These are phyloP conservation scores for Lotus japonicus DNA, from an alignment of 306 rosid genomes.

Conservation along the genomic window DNA sequence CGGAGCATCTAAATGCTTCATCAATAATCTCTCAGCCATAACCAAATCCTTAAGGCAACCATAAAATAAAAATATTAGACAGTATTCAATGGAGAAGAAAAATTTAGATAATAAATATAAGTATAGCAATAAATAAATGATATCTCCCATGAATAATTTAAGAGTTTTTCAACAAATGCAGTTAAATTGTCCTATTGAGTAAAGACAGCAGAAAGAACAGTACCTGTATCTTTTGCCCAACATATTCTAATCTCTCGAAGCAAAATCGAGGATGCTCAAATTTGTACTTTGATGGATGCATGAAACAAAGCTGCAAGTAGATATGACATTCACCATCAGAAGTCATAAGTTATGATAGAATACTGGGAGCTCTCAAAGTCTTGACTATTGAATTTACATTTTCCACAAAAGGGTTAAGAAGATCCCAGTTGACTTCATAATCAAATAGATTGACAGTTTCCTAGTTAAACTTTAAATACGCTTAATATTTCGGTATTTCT, in stretches of 20 bases:
- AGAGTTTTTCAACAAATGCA: too few species aligned
- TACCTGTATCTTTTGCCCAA: constrained; percentile 97
- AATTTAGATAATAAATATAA: not conserved
- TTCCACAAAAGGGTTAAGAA: not conserved
- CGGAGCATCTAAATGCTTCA: constrained; percentile 97
- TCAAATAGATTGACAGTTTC: not conserved
- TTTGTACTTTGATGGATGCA: constrained; percentile 92
- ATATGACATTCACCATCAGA: constrained; percentile 23
- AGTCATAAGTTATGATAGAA: constrained; percentile 16
- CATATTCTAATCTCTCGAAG: constrained; percentile 80
- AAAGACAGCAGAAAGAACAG: constrained; percentile 14
- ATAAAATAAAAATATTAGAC: not conserved
- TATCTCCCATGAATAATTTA: too few species aligned
- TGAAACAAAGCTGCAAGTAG: constrained; percentile 67
- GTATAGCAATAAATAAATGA: too few species aligned
- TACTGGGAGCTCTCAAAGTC: not conserved
- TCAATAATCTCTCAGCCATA: constrained; percentile 91
- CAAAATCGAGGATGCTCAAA: constrained; percentile 96
- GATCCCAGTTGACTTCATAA: constrained; percentile 12
- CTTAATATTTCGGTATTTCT: constrained; percentile 8
- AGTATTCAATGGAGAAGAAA: constrained; percentile 1
- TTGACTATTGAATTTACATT: not conserved
- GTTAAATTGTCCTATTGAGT: too few species aligned
- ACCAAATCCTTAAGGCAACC: constrained; percentile 61
- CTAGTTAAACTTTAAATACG: not conserved